phyloP scores from a whole-genome alignment of 176 grass and related monocot species.

The Paspalum notatum region DNA sequence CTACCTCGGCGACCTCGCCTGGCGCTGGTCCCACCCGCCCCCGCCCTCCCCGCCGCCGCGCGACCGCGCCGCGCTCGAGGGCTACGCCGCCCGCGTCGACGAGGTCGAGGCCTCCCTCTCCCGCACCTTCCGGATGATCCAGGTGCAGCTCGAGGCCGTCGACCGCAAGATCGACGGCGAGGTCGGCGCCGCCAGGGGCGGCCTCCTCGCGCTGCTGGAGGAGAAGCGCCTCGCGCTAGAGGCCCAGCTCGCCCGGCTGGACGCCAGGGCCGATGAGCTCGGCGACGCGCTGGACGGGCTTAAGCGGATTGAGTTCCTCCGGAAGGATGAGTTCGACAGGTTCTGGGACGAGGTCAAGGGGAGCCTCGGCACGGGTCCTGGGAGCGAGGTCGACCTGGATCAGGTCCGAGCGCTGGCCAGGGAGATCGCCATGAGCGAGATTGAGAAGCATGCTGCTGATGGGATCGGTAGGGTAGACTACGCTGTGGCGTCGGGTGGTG shows the following conservation, averaged over 20 bases:
- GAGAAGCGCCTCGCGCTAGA: slow-evolving; percentile 58
- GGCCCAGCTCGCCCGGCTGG: slow-evolving; percentile 51
- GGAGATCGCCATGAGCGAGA: slow-evolving; percentile 76
- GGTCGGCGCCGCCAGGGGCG: slow-evolving; percentile 45
- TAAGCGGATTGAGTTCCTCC: slow-evolving; percentile 51
- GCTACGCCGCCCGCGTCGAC: slow-evolving; percentile 57
- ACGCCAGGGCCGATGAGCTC: slow-evolving; percentile 52
- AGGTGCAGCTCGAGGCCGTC: slow-evolving; percentile 78
- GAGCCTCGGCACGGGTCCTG: slow-evolving; percentile 11
- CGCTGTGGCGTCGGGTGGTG: slow-evolving; percentile 72
- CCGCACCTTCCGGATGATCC: slow-evolving; percentile 61
- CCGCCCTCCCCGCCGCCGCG: background rate
- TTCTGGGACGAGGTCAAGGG: slow-evolving; percentile 64
- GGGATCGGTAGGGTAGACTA: slow-evolving; percentile 93
- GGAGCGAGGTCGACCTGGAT: slow-evolving; percentile 57
- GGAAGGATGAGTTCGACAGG: slow-evolving; percentile 65
- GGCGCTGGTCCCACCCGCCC: slow-evolving; percentile 42
- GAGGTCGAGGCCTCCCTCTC: slow-evolving; percentile 67
- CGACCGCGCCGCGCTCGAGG: slow-evolving; percentile 29
- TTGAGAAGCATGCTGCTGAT: slow-evolving; percentile 90
- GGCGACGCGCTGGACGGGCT: slow-evolving; percentile 60
- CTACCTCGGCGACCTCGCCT: slow-evolving; percentile 56
- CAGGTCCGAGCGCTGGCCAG: slow-evolving; percentile 67
- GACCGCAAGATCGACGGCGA: slow-evolving; percentile 77
- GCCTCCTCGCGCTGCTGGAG: slow-evolving; percentile 59